These are phyloP conservation scores for Gaultheria prostrata DNA, from an alignment of 148 eudicot genomes.

Conservation along the genomic window DNA sequence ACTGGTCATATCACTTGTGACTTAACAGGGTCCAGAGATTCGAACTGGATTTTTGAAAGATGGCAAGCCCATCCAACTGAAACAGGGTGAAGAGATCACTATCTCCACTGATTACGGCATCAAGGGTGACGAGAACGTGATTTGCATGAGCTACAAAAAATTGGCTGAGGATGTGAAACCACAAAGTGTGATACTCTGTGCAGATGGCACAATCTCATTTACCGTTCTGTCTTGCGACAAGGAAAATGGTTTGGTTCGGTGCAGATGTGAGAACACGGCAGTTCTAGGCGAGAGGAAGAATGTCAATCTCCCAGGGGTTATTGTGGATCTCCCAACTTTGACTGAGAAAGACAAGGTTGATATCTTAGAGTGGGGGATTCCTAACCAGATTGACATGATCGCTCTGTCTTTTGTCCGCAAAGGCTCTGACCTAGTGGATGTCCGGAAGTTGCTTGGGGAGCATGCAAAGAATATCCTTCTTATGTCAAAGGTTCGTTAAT, in stretches of 20 bases:
- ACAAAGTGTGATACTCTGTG: slow-evolving; percentile 44
- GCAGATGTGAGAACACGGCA: slow-evolving; percentile 55
- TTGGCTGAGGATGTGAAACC: slow-evolving; percentile 49
- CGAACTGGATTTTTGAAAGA: slow-evolving; percentile 56
- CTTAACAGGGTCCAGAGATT: slow-evolving; percentile 50
- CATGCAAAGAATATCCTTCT: slow-evolving; percentile 48
- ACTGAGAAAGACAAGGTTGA: slow-evolving; percentile 52
- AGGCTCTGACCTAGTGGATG: slow-evolving; percentile 53
- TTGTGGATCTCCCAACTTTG: slow-evolving; percentile 54
- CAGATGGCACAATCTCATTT: slow-evolving; percentile 52
- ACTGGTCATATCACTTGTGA: slow-evolving; percentile 1
- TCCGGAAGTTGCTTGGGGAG: slow-evolving; percentile 42
- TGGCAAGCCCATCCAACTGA: slow-evolving; percentile 44
- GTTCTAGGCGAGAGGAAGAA: slow-evolving; percentile 54
- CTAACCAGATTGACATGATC: slow-evolving; percentile 52
- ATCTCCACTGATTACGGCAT: slow-evolving; percentile 48
- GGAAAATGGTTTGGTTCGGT: slow-evolving; percentile 35
- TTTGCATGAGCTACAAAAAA: slow-evolving; percentile 60
- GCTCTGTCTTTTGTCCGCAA: slow-evolving; percentile 58
- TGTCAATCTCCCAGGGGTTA: slow-evolving; percentile 53
- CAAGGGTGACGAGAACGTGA: slow-evolving; percentile 46
- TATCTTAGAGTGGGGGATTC: slow-evolving; percentile 52
- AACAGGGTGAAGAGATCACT: slow-evolving; percentile 50
- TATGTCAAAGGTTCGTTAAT: slow-evolving; percentile 45
- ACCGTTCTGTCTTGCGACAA: slow-evolving; percentile 45